A percentile compares a stretch with the other conserved stretches of the same genome.
phyloP scores from a whole-genome alignment of 2,329 filamentous ascomycete species.

The Fusarium tuaranense region DNA sequence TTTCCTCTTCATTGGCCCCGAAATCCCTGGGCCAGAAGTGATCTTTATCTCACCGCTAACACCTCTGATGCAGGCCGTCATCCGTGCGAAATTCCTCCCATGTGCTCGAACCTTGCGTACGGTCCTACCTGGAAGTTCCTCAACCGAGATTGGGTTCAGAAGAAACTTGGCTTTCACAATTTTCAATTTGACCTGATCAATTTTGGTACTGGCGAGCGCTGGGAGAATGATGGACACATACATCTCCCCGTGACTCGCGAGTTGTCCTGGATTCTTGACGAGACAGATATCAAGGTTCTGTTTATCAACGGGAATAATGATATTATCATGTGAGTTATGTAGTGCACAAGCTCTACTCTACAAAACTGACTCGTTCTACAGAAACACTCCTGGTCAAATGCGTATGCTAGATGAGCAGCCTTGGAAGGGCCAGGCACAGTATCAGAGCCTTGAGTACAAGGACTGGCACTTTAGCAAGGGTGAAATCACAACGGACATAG shows the following conservation, averaged over 20 bases:
- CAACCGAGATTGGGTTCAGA: conserved; percentile 24
- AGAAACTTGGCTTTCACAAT: conserved; percentile 17
- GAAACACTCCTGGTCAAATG: not conserved
- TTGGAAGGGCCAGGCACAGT: not conserved
- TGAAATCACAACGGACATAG: not conserved
- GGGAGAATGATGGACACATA: conserved; percentile 14
- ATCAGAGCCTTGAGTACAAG: not conserved
- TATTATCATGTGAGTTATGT: not conserved
- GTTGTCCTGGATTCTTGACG: not conserved
- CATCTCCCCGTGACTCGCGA: conserved; percentile 15
- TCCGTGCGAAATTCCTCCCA: not conserved
- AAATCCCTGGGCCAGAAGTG: not conserved
- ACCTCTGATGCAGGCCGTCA: not conserved
- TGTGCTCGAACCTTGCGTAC: conserved; percentile 21
- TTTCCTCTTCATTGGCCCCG: not conserved
- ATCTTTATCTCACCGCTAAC: not conserved
- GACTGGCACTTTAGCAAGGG: not conserved
- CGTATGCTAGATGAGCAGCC: not conserved
- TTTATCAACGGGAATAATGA: not conserved
- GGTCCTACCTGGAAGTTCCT: conserved; percentile 20
- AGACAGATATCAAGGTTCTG: not conserved
- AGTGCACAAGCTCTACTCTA: not conserved
- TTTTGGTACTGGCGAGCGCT: conserved; percentile 11
- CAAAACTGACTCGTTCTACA: not conserved
- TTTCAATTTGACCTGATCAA: conserved; percentile 20